Conservation (phyloP, 352 stramenopile genomes). For the Phytophthora citricola region DNA sequence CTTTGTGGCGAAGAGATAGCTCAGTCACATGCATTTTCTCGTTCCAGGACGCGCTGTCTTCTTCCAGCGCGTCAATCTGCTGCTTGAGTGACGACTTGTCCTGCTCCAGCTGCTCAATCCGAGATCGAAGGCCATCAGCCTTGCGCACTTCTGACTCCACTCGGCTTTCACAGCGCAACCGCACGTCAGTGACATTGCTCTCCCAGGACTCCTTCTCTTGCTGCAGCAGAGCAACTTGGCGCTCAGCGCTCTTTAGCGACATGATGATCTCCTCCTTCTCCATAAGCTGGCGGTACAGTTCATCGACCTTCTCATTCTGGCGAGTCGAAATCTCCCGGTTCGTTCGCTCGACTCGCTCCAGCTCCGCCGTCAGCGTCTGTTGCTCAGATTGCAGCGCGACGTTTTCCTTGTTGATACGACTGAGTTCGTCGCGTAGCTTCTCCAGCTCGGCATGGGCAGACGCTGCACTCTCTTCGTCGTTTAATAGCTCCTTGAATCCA, state of each 20-base stretch:
- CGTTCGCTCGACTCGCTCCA: slow-evolving; percentile 39
- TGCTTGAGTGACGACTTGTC: slow-evolving; percentile 41
- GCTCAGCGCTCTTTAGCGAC: slow-evolving; percentile 45
- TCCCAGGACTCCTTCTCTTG: slow-evolving; percentile 54
- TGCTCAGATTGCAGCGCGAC: slow-evolving; percentile 36
- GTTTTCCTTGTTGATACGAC: slow-evolving; percentile 46
- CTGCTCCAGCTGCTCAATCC: slow-evolving; percentile 43
- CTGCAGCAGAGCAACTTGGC: slow-evolving; percentile 44
- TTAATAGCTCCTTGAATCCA: slow-evolving; percentile 73
- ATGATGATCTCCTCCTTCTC: slow-evolving; percentile 54
- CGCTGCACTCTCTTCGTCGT: slow-evolving; percentile 66
- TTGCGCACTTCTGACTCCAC: slow-evolving; percentile 51
- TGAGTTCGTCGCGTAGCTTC: slow-evolving; percentile 52
- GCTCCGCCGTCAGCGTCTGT: slow-evolving; percentile 37
- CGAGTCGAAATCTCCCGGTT: slow-evolving; percentile 29
- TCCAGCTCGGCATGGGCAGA: slow-evolving; percentile 52
- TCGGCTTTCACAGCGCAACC: slow-evolving; percentile 43
- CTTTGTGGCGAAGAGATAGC: slow-evolving; percentile 34
- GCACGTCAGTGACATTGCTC: slow-evolving; percentile 45
- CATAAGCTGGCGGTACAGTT: slow-evolving; percentile 58
- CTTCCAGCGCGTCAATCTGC: slow-evolving; percentile 36
- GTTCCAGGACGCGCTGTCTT: slow-evolving; percentile 29
- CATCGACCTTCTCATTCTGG: slow-evolving; percentile 62
- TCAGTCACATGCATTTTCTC: slow-evolving; percentile 34
- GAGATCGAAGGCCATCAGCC: slow-evolving; percentile 43